Conservation (phyloP, 208 protist species). For the Acanthamoeba triangularis region DNA sequence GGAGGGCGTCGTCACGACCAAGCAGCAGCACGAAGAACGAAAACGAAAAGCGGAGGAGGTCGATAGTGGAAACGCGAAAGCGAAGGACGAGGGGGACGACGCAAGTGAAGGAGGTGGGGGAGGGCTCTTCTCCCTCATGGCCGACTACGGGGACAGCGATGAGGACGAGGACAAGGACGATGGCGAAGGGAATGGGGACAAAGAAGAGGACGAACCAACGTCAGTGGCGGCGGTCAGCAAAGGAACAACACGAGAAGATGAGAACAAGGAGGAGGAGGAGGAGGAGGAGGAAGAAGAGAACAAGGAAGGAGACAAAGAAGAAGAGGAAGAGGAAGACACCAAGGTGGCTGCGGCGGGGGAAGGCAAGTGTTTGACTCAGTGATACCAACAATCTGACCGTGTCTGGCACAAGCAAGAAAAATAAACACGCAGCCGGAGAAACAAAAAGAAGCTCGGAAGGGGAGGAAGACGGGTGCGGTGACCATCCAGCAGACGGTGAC, state of each 20-base stretch:
- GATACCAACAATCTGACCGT: too few species aligned
- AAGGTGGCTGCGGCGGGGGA: too few species aligned
- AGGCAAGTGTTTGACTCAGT: too few species aligned
- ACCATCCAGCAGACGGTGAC: too few species aligned
- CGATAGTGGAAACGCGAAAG: background rate
- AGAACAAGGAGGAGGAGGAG: background rate
- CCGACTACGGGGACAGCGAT: slow-evolving; percentile 47
- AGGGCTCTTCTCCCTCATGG: slow-evolving; percentile 8
- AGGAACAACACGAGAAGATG: background rate
- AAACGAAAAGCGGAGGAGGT: background rate
- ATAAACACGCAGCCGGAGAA: too few species aligned
- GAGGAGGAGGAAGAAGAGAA: too few species aligned
- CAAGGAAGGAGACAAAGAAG: too few species aligned
- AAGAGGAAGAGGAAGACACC: too few species aligned
- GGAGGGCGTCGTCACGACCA: background rate
- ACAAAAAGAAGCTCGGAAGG: too few species aligned
- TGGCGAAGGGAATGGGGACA: too few species aligned
- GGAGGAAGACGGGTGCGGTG: too few species aligned
- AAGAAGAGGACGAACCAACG: background rate
- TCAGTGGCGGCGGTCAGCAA: background rate
- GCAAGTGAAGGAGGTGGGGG: background rate
- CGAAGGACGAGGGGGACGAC: background rate
- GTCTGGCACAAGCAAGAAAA: too few species aligned
- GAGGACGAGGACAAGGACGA: background rate
- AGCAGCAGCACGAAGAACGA: background rate